Evolutionary conservation across 2,329 filamentous ascomycete genomes (phyloP).

Genomic region (Tolypocladium paradoxum): DNA sequence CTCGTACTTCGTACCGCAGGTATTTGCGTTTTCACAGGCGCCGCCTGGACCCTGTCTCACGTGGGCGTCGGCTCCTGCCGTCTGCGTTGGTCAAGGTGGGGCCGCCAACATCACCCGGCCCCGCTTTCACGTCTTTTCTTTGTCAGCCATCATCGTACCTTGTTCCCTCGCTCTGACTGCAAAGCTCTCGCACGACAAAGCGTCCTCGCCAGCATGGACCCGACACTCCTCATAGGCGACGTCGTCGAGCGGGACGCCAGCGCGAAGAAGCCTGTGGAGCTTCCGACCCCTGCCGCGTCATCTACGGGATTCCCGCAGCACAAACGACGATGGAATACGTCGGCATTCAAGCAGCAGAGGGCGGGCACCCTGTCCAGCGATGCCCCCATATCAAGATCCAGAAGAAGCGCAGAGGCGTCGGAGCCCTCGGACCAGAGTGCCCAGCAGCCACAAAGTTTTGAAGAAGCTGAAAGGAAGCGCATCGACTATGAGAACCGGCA

Average conservation of each 20-base stretch:
- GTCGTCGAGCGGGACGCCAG: slow-evolving; percentile 63
- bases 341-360: slow-evolving; percentile 62
- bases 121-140: slow-evolving; percentile 1
- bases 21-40: too few relatives aligned
- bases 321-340: slow-evolving; percentile 62
- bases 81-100: slow-evolving; percentile 1
- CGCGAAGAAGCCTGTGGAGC: slow-evolving; percentile 48
- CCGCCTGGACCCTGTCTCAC: background rate
- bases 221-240: slow-evolving; percentile 57
- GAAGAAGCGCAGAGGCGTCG: background rate
- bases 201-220: slow-evolving; percentile 17
- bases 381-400: slow-evolving; percentile 1
- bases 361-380: slow-evolving; percentile 11
- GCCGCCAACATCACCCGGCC: background rate
- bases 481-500: slow-evolving; percentile 79
- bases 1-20: too few relatives aligned
- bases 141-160: slow-evolving; percentile 1
- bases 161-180: background rate
- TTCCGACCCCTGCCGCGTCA: slow-evolving; percentile 33
- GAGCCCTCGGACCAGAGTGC: background rate
- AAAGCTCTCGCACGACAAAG: background rate
- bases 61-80: slow-evolving; percentile 3
- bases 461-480: slow-evolving; percentile 50
- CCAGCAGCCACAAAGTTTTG: slow-evolving; percentile 13
- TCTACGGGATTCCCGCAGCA: slow-evolving; percentile 78